Conservation (phyloP, 164 flowering plant genomes). For the Chimonanthus salicifolius region DNA sequence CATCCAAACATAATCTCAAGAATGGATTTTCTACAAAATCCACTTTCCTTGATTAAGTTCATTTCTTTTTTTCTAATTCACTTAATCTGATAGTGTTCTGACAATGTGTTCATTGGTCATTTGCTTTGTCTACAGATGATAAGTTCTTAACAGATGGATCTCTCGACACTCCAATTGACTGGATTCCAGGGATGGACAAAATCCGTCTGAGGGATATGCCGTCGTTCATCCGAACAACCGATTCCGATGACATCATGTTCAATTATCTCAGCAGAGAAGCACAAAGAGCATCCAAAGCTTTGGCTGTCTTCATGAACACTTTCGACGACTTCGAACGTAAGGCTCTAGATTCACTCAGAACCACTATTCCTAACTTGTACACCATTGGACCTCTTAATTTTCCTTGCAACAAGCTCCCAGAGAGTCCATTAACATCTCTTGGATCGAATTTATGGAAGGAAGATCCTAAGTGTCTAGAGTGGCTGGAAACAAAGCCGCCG, state of each 20-base stretch:
- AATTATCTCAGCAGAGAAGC: not conserved
- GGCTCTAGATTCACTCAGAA: constrained; percentile 5
- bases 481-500: constrained; percentile 19
- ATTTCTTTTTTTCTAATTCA: too few species aligned
- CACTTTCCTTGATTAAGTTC: not conserved
- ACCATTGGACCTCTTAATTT: constrained; percentile 12
- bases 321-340: constrained; percentile 10
- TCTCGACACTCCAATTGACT: constrained; percentile 7
- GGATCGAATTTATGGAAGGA: constrained; percentile 46
- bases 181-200: constrained; percentile 8
- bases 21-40: not conserved
- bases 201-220: constrained; percentile 12
- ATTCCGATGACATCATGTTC: constrained; percentile 9
- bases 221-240: constrained; percentile 6
- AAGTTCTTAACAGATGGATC: constrained; percentile 1
- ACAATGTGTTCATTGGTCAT: not conserved
- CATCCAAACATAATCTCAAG: not conserved
- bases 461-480: constrained; percentile 27
- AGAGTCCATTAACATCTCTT: constrained; percentile 8
- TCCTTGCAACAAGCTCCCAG: constrained; percentile 5
- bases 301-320: constrained; percentile 10
- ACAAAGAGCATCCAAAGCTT: constrained; percentile 1
- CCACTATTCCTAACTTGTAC: constrained; percentile 1
- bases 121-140: constrained; percentile 1
- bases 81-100: too few species aligned